Percentiles rank a stretch among this genome's conserved stretches.
These are phyloP conservation scores for Rutstroemia sp. DNA, from an alignment of 2,329 filamentous ascomycete genomes.

Conservation along the genomic window DNA sequence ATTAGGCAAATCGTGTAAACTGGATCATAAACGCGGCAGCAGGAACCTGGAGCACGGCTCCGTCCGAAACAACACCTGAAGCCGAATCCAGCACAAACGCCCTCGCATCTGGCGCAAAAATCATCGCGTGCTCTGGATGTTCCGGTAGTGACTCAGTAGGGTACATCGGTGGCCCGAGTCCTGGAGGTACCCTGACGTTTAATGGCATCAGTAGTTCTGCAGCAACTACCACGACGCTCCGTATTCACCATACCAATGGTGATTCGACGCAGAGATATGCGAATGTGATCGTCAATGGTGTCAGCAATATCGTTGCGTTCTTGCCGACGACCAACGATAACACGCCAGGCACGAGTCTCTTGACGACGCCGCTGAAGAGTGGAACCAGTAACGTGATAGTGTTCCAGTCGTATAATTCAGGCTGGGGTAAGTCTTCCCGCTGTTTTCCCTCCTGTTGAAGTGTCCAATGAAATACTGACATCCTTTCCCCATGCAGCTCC, in stretches of 20 bases:
- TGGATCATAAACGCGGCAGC: slow-evolving; percentile 43
- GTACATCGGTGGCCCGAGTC: slow-evolving; percentile 42
- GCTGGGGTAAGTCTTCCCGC: slow-evolving; percentile 30
- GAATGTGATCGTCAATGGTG: slow-evolving; percentile 48
- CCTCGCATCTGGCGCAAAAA: slow-evolving; percentile 38
- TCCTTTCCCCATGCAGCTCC: slow-evolving; percentile 31
- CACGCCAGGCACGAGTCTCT: slow-evolving; percentile 37
- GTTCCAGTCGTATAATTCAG: slow-evolving; percentile 35
- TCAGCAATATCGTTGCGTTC: slow-evolving; percentile 44
- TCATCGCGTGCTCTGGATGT: slow-evolving; percentile 43
- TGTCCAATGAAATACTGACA: slow-evolving; percentile 7
- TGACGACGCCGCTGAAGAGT: slow-evolving; percentile 41
- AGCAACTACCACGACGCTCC: slow-evolving; percentile 41
- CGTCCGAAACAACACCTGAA: slow-evolving; percentile 42
- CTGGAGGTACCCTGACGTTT: slow-evolving; percentile 41
- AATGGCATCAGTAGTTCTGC: slow-evolving; percentile 36
- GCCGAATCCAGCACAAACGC: slow-evolving; percentile 38
- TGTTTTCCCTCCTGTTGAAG: background rate
- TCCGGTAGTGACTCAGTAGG: slow-evolving; percentile 43
- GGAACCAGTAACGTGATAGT: slow-evolving; percentile 42
- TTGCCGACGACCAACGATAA: slow-evolving; percentile 40
- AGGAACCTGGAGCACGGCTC: slow-evolving; percentile 37
- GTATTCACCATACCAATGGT: slow-evolving; percentile 49
- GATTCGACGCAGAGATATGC: slow-evolving; percentile 46
- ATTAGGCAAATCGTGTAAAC: slow-evolving; percentile 40